These are phyloP conservation scores for Thymus quinquecostatus DNA, from an alignment of 257 asterid species.

Conservation along the genomic window DNA sequence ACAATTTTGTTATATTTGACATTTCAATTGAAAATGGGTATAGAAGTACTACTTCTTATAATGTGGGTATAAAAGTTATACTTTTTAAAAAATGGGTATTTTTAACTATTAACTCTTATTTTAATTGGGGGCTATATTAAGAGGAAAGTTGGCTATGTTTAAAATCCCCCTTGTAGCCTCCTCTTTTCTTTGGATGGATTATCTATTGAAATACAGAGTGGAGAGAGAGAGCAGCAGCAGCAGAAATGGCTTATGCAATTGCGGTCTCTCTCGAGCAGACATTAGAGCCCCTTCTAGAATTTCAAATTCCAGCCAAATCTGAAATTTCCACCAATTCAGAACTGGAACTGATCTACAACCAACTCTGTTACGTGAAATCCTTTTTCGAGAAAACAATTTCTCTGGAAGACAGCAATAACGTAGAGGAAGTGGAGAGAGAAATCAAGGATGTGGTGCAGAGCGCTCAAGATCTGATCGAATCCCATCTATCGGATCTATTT, in stretches of 20 bases:
- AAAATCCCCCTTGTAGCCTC: too few relatives aligned
- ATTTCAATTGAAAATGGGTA: too few relatives aligned
- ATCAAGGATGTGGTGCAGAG: not conserved
- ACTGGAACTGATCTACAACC: not conserved
- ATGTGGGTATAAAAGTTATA: too few relatives aligned
- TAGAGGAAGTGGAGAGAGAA: not conserved
- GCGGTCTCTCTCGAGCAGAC: constrained; percentile 8
- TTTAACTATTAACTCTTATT: too few relatives aligned
- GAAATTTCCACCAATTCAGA: not conserved
- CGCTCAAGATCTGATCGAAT: constrained; percentile 8
- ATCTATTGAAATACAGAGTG: too few relatives aligned
- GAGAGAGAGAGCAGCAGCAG: too few relatives aligned
- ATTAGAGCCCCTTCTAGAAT: not conserved
- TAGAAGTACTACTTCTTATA: too few relatives aligned
- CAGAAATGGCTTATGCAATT: constrained; percentile 13
- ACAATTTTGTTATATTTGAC: too few relatives aligned
- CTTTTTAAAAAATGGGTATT: too few relatives aligned
- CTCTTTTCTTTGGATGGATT: too few relatives aligned
- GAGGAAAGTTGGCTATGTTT: too few relatives aligned
- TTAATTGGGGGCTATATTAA: too few relatives aligned
- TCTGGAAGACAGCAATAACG: not conserved
- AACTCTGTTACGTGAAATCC: not conserved
- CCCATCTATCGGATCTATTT: not conserved
- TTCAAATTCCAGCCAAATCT: not conserved
- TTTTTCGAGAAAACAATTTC: not conserved